Percentiles rank a stretch among this genome's conserved stretches.
Conservation (phyloP, 768 basidiomycete genomes). For the Tulasnella sp. region DNA sequence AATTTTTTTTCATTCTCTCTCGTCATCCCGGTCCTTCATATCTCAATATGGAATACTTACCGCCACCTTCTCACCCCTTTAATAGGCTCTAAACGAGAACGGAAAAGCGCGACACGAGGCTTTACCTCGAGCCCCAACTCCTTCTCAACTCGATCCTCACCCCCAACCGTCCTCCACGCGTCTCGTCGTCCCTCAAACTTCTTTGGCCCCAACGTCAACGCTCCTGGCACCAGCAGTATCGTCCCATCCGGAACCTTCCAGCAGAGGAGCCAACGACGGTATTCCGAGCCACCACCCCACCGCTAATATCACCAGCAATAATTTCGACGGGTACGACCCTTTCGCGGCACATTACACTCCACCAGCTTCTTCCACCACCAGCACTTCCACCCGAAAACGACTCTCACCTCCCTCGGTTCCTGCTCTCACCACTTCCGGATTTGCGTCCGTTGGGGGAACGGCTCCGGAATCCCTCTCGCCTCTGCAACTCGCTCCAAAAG, state of each 20-base stretch:
- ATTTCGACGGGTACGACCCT: slow-evolving; percentile 14
- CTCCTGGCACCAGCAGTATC: background rate
- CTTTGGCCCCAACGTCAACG: background rate
- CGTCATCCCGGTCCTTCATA: background rate
- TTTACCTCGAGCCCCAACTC: slow-evolving; percentile 1
- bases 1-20: background rate
- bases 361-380: background rate
- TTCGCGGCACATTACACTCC: slow-evolving; percentile 23
- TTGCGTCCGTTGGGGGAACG: background rate
- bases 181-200: background rate
- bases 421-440: background rate
- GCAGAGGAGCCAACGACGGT: background rate
- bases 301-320: background rate
- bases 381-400: background rate
- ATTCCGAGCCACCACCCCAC: background rate
- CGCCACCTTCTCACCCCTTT: background rate
- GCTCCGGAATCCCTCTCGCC: background rate
- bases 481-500: background rate
- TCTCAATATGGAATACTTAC: background rate
- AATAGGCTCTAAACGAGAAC: slow-evolving; percentile 2
- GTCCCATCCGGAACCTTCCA: background rate
- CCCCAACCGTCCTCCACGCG: background rate
- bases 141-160: slow-evolving; percentile 1
- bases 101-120: slow-evolving; percentile 7
- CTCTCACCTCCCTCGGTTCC: slow-evolving; percentile 12